Conservation (phyloP, 1,284 basidiomycete species). For the Porodaedalea pini region DNA sequence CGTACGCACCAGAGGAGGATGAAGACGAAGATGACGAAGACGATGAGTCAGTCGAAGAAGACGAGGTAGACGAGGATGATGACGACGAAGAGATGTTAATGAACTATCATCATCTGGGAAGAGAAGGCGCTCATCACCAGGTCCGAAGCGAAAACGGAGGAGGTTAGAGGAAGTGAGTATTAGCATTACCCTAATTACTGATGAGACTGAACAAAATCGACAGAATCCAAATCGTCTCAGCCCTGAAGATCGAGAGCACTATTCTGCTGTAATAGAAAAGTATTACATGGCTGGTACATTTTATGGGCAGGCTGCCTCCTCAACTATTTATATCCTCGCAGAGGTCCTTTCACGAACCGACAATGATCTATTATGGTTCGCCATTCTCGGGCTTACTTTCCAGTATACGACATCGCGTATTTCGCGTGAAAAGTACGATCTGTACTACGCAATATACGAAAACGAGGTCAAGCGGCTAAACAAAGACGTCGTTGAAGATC, state of each 20-base stretch:
- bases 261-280: constrained; percentile 65
- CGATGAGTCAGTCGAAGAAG: constrained; percentile 44
- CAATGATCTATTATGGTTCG: constrained; percentile 93
- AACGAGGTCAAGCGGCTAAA: constrained; percentile 92
- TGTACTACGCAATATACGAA: constrained; percentile 70
- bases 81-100: no score
- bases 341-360: constrained; percentile 87
- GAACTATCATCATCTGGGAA: constrained; percentile 44
- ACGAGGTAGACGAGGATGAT: constrained; percentile 38
- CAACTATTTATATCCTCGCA: constrained; percentile 87
- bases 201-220: constrained; percentile 12
- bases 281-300: constrained; percentile 87
- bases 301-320: constrained; percentile 87
- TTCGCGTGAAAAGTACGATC: constrained; percentile 84
- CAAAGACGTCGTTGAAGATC: constrained; percentile 24
- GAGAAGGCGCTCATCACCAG: constrained; percentile 38
- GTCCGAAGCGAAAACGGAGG: constrained; percentile 46
- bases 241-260: constrained; percentile 62
- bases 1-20: constrained; percentile 48
- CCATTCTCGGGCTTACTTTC: constrained; percentile 89
- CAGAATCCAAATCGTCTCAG: constrained; percentile 50
- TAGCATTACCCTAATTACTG: constrained; percentile 14
- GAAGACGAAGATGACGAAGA: constrained; percentile 37
- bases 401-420: constrained; percentile 90
- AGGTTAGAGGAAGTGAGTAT: constrained; percentile 44